Base-by-base conservation (phyloP, 495 filamentous ascomycete genomes). In the Neurospora sublineolata region DNA sequence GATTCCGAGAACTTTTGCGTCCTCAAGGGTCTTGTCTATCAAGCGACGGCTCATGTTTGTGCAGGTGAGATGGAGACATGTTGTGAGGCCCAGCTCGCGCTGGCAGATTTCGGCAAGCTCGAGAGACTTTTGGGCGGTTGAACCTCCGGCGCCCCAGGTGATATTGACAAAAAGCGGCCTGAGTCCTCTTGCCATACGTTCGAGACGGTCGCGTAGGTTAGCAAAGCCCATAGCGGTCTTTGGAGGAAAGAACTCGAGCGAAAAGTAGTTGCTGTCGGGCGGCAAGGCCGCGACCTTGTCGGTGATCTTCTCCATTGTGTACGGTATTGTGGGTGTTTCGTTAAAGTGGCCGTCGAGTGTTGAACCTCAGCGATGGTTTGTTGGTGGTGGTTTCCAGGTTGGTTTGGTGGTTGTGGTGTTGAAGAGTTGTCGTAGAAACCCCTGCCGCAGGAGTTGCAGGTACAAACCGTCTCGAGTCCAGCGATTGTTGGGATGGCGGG, bases 171-270 rank as follows among this genome's bases (percentile, higher is more conserved):
- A 99, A 37, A 98, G 86, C 67, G 95, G 95, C 3, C 92, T 91
- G 60, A 99, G 84, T 5, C 93, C 93, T 72, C 90, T 87, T 36
- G 94, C 89, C 95, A 99, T 98, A 80, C 95, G 94, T 79, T 96
- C 92, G 67, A 99, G 89, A 77, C 95, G 94, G 72, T 90, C 90
- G 78, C 93, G 92, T 39, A 99, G 88, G 78, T 99, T 99, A 46
- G 92, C 90, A 75, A 93, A 94, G 74, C 95, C 94, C 91, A 94
- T 96, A 71, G 88, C 83, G 30, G 95, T 99, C 83, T 97, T 98
- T 69, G 96, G 96, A 70, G 95, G 95, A 82, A 99, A 98, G 88
- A 99, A 99, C 84, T 99, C 96, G 75, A 98, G 90, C 39, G 96
- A 98, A 83, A 97, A 94, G 85, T 94, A 99, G 76, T 88, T 89